Evolutionary conservation across 257 asterid species (phyloP), one percentile per base, ranked within the genome.

Genomic region (Anisodus acutangulus): DNA sequence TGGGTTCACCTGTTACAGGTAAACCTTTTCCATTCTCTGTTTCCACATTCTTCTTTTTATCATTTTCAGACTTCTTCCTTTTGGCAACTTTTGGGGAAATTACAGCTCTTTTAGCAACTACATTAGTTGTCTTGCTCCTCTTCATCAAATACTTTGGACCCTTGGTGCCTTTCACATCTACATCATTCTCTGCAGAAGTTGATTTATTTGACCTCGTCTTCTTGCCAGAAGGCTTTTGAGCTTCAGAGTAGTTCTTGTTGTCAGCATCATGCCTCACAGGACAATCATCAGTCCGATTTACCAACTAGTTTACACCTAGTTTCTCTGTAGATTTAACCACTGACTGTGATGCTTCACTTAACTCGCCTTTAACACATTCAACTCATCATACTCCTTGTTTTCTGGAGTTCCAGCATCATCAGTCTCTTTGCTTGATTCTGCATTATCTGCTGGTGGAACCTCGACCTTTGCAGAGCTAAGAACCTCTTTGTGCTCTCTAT

Each of bases 341-440:
- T 80, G 70, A 82, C 84, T 68, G 85, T 41, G 85, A 86, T 19
- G 67, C 83, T 81, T 86, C 88, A 41, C 70, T 67, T 45, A 69
- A 71, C 64, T 68, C 67, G 47, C 81, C 90, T 74, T 66, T 16
- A 59, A 83, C 54, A n/a, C 78, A 55, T 53, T 86, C 51, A 82
- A 67, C 70, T 85, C 92, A 71, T 37, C 78, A 60, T 76, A 85
- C 80, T 71, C 83, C 12, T 78, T 67, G 7, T 88, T 85, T 60
- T 84, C 91, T 71, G 92, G 84, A 83, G 95, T 88, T 86, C 89
- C 88, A 78, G 90, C 87, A 81, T 90, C 92, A 86, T 87, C 92
- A 55, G 62, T 43, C 58, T 41, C 82, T 76, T 70, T 58, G 31
- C 45, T 54, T 45, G n/a, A 55, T 22, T 82, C 85, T 59, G 78